A percentile compares a stretch with the other conserved stretches of the same genome.
Evolutionary conservation across 345 rosid genomes (phyloP).

Genomic region (Draba incana): DNA sequence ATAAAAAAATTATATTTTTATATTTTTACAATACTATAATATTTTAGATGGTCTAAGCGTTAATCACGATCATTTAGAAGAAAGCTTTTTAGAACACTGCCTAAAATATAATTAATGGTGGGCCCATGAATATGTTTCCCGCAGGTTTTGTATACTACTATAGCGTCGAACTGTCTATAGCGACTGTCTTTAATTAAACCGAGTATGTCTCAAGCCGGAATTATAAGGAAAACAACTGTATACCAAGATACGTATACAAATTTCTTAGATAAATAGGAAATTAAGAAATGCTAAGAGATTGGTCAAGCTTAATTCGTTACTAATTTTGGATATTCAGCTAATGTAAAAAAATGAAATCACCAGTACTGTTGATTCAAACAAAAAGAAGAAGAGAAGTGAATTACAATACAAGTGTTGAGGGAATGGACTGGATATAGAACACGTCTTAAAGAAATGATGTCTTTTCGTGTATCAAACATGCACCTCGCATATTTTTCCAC

Average conservation of each 20-base stretch:
- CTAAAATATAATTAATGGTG: slow-evolving; percentile 7
- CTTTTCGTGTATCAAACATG: slow-evolving; percentile 35
- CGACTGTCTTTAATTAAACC: background rate
- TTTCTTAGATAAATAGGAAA: too few species aligned
- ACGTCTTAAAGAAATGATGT: slow-evolving; percentile 30
- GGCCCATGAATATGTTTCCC: slow-evolving; percentile 12
- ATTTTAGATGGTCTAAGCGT: too few species aligned
- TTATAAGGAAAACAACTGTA: too few species aligned
- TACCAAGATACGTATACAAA: too few species aligned
- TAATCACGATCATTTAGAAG: too few species aligned
- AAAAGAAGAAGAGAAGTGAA: slow-evolving; percentile 6
- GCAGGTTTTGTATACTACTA: background rate
- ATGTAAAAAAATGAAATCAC: background rate
- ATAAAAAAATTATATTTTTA: too few species aligned
- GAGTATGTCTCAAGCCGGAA: background rate
- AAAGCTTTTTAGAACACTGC: too few species aligned
- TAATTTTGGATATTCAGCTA: background rate
- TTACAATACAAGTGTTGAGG: slow-evolving; percentile 35
- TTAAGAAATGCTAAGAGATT: background rate
- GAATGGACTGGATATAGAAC: slow-evolving; percentile 22
- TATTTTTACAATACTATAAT: too few species aligned
- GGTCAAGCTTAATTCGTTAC: background rate
- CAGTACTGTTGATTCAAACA: background rate
- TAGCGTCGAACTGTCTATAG: background rate
- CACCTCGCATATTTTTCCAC: slow-evolving; percentile 34